Conservation (phyloP, 2,329 filamentous ascomycete species). For the Alternaria brassicae region DNA sequence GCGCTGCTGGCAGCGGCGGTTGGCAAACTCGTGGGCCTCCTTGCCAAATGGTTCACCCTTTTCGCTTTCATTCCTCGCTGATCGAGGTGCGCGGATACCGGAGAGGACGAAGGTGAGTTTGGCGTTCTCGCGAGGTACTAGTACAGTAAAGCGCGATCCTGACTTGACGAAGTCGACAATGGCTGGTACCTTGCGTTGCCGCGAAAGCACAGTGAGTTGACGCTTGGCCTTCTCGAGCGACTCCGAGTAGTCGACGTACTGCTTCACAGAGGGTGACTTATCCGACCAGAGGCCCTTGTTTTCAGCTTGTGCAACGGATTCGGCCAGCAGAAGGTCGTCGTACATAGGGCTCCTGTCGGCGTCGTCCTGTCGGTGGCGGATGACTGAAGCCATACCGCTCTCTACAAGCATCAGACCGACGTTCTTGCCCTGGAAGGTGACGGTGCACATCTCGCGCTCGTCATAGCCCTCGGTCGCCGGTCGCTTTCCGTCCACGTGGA, state of each 20-base stretch:
- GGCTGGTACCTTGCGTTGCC: constrained; percentile 90
- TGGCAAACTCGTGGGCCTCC: constrained; percentile 91
- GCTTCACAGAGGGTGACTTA: constrained; percentile 82
- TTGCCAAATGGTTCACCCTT: constrained; percentile 92
- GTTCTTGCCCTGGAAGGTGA: constrained; percentile 85
- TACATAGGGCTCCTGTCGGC: constrained; percentile 94
- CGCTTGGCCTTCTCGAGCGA: constrained; percentile 94
- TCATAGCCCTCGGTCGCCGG: constrained; percentile 90
- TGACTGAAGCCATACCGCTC: constrained; percentile 90
- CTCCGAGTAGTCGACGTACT: constrained; percentile 90
- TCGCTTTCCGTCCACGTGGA: constrained; percentile 88
- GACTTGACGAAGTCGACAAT: constrained; percentile 98
- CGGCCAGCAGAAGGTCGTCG: constrained; percentile 82
- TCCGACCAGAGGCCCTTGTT: constrained; percentile 95
- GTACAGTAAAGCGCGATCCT: constrained; percentile 90
- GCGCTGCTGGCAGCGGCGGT: constrained; percentile 86
- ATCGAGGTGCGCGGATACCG: constrained; percentile 88
- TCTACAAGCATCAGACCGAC: constrained; percentile 85
- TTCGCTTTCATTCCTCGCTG: constrained; percentile 80
- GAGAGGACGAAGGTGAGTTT: constrained; percentile 95
- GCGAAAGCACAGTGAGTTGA: constrained; percentile 83
- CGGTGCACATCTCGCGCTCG: constrained; percentile 90
- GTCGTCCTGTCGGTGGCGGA: constrained; percentile 93
- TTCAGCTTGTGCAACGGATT: constrained; percentile 81
- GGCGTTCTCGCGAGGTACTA: constrained; percentile 89